Evolutionary conservation across 2,329 filamentous ascomycete species (phyloP), one percentile per base, ranked within the genome.

Genomic region (Microsporum ferrugineum): DNA sequence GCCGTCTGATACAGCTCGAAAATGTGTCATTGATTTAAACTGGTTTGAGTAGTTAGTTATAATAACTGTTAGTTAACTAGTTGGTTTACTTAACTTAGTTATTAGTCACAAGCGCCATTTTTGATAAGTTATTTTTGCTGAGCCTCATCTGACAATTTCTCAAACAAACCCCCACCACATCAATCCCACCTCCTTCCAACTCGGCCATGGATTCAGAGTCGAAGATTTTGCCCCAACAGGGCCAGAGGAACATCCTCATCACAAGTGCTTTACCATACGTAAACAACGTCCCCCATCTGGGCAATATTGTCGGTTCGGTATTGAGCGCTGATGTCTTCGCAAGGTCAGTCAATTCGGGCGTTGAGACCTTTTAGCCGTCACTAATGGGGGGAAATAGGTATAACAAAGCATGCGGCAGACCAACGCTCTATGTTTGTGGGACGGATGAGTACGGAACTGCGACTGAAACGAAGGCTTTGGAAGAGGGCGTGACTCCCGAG

Each of bases 391-490:
- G 23, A 6, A 14, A 45, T 43, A 66, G 65, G 64, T 66, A 66
- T 38, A 59, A 66, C 31, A 66, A 65, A 63, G 65, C 65, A 29
- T 64, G 65, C 56, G 65, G 65, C 39, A 63, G 63, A 45, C 65
- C 64, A 27, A 64, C 63, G 1, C 57, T 66, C 29, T 66, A 65
- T 36, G 49, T 66, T 31, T 66, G 91, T 75, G 91, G 91, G 61
- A 89, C 86, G 58, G 92, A 96, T 77, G 89, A 97, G 76, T 97
- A 96, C 74, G 92, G 92, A 62, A 97, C 92, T 10, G 91, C 92
- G 27, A 96, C 91, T 36, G 92, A 96, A 76, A 96, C 92, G 31
- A 96, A 95, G 78, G 92, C 92, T 3, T 84, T 96, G 45, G 90
- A 95, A 73, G 90, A 94, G 72, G 87, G 87, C 12, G 80, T 91